phyloP scores from a whole-genome alignment of 2,329 filamentous ascomycete species.

The Talaromyces sp. region DNA sequence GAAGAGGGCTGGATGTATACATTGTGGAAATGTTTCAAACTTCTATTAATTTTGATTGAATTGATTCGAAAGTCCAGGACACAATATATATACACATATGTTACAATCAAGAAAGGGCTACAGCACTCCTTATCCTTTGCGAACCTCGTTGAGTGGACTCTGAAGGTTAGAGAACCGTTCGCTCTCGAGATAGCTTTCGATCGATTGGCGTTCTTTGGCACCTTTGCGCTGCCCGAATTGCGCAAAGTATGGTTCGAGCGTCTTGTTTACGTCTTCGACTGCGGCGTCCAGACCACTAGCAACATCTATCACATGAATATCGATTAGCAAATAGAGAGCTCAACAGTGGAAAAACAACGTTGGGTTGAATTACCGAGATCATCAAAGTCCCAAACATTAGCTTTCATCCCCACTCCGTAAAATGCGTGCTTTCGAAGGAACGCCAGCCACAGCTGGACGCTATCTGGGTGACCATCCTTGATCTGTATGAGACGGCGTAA shows the following conservation, averaged over 20 bases:
- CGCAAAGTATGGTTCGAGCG: conserved; percentile 33
- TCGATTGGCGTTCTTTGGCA: conserved; percentile 19
- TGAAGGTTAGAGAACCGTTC: conserved; percentile 31
- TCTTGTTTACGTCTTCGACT: conserved; percentile 31
- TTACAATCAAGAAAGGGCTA: not conserved
- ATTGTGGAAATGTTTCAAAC: not conserved
- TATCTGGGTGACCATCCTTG: conserved; percentile 81
- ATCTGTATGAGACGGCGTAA: conserved; percentile 83
- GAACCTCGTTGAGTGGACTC: conserved; percentile 27
- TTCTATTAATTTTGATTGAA: not conserved
- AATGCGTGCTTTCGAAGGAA: conserved; percentile 90
- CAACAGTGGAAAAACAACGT: conserved; percentile 1
- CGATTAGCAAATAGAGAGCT: conserved; percentile 8
- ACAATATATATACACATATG: not conserved
- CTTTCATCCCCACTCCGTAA: conserved; percentile 98
- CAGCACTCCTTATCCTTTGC: conserved; percentile 16
- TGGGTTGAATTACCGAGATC: conserved; percentile 53
- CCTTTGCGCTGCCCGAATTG: conserved; percentile 36
- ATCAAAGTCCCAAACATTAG: conserved; percentile 88
- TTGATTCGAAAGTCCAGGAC: not conserved
- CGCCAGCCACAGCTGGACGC: conserved; percentile 84
- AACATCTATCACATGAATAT: conserved; percentile 27
- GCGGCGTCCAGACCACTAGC: conserved; percentile 34
- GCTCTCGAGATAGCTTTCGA: conserved; percentile 31
- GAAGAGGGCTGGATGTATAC: too few relatives aligned